Evolutionary conservation across 1,284 basidiomycete species (phyloP).

Genomic region (Kwoniella shivajii): DNA sequence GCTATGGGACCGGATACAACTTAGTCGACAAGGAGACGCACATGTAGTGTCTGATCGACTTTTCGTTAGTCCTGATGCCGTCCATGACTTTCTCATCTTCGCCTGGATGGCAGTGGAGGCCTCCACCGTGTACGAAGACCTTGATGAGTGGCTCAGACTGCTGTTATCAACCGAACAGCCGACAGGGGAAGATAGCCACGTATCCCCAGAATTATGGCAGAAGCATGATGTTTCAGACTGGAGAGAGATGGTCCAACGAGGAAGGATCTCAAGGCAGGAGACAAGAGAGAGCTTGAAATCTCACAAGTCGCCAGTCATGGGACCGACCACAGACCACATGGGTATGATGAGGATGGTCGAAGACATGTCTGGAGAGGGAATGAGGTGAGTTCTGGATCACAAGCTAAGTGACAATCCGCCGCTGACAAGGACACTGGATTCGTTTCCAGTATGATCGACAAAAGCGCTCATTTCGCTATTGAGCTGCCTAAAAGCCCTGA

Average conservation of each 20-base stretch:
- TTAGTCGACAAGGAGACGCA: conserved; percentile 10
- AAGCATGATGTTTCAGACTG: conserved; percentile 6
- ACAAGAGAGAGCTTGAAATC: conserved; percentile 20
- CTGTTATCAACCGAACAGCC: conserved; percentile 23
- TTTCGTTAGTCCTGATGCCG: conserved; percentile 31
- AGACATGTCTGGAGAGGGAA: conserved; percentile 36
- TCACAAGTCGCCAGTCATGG: conserved; percentile 30
- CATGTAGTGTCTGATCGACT: conserved; percentile 23
- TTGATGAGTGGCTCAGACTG: conserved; percentile 46
- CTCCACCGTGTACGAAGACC: conserved; percentile 31
- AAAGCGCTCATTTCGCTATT: conserved; percentile 24
- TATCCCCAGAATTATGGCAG: background rate
- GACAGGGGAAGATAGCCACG: conserved; percentile 13
- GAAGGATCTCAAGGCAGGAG: conserved; percentile 10
- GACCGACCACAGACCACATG: conserved; percentile 17
- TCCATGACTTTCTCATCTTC: conserved; percentile 52
- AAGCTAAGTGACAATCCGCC: no score
- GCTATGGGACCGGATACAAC: conserved; percentile 36
- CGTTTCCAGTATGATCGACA: conserved; percentile 26
- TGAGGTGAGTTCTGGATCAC: conserved; percentile 23
- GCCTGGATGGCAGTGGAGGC: conserved; percentile 47
- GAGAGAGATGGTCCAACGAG: conserved; percentile 6
- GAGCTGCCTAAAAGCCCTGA: conserved; percentile 7
- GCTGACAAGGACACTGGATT: no score
- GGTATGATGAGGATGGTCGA: conserved; percentile 27